Base-by-base conservation (phyloP, 495 filamentous ascomycete species). In the Pyronema domesticum region DNA sequence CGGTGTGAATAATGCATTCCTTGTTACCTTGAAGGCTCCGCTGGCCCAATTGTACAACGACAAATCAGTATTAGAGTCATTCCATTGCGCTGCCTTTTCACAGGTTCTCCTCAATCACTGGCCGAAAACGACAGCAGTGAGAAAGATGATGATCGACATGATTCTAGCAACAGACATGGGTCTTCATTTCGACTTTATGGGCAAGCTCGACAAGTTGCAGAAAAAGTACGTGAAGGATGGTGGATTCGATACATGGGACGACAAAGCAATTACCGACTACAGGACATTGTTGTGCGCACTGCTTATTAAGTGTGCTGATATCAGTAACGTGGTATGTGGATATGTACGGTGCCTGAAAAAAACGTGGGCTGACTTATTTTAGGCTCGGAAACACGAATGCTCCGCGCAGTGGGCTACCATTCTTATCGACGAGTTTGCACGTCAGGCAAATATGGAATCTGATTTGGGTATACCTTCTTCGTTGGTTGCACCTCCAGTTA, bases 11-110 rank as follows among this genome's bases (percentile, higher is more conserved):
- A 98, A 98, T 66, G 86, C 87, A 11, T 98, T 98, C 65, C 71
- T 98, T 7, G 80, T 95, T 19, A 86, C 84, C 48, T 78, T 95
- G 17, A 94, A 95, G 64, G 85, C 91, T 39, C 93, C 91, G 10
- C 73, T 98, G 14, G 91, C 91, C n/a, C 91, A 96, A 65, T 73
- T 96, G 11, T 98, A 98, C 69, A 98, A 96, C 66, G 91, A 98
- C 67, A 83, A 83, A 57, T 98, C 91, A 13, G 91, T 98, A 18
- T 76, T 98, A 30, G 91, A 98, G 69, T 89, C 89, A 13, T 98
- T 95, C 66, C 91, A 98, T 62, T 95, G 91, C 64, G 93, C 91
- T 11, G 91, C 93, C 3, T 98, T 89, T 65, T 95, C 86, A 1
- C 91, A 96, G 64, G 94, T 98, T 36, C 76, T 98, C 36, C 83